Evolutionary conservation across 2,329 filamentous ascomycete genomes (phyloP).

Genomic region (Aureobasidium sp.): DNA sequence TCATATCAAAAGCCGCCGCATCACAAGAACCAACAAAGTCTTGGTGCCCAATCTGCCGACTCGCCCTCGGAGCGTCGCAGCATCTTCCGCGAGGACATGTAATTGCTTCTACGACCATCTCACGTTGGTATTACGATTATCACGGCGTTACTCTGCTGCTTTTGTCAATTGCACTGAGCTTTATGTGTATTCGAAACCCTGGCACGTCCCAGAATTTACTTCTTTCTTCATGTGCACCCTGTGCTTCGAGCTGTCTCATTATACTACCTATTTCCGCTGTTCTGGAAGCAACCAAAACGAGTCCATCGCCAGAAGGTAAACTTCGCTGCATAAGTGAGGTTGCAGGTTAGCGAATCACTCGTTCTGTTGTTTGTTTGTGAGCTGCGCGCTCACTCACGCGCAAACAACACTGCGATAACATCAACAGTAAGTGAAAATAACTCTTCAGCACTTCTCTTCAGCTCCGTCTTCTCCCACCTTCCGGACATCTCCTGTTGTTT

Average conservation of each 20-base stretch:
- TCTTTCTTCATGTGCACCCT: neutral
- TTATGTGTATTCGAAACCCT: neutral
- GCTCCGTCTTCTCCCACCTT: neutral
- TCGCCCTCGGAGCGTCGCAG: conserved; percentile 62
- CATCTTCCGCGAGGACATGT: conserved; percentile 63
- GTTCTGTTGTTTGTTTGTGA: neutral
- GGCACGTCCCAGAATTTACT: neutral
- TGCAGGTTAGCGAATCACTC: neutral
- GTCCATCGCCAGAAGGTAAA: neutral
- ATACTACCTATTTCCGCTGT: neutral
- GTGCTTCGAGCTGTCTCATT: neutral
- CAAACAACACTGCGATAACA: neutral
- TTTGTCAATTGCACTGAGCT: neutral
- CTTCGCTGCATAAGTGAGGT: neutral
- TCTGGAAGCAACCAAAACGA: neutral
- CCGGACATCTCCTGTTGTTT: neutral
- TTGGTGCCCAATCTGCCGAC: conserved; percentile 32
- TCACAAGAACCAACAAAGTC: conserved; percentile 27
- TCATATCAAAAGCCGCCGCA: conserved; percentile 27
- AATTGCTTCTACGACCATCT: conserved; percentile 7
- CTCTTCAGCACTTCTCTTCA: neutral
- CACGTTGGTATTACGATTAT: neutral
- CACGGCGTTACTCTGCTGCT: neutral
- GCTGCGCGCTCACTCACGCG: neutral
- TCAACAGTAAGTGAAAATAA: neutral